phyloP scores from a whole-genome alignment of 352 stramenopile genomes.

The Elongisporangium anandrum region DNA sequence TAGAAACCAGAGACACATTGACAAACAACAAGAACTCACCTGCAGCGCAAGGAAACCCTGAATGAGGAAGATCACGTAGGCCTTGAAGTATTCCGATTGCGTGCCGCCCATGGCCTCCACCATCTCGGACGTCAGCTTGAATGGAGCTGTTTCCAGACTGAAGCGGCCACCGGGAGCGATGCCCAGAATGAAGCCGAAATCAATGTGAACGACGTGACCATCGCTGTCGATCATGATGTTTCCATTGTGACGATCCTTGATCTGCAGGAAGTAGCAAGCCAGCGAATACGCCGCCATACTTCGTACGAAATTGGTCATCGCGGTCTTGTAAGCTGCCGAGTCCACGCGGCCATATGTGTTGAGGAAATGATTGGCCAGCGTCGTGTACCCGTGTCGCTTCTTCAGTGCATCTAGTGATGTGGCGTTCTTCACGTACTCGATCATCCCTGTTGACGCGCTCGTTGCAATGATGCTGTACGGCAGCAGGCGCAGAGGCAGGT shows the following conservation, averaged over 20 bases:
- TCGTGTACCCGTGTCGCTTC: slow-evolving; percentile 81
- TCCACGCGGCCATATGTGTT: slow-evolving; percentile 89
- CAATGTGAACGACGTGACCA: slow-evolving; percentile 98
- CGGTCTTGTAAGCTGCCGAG: slow-evolving; percentile 84
- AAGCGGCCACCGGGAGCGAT: slow-evolving; percentile 94
- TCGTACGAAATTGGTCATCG: slow-evolving; percentile 96
- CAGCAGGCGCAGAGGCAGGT: slow-evolving; percentile 93
- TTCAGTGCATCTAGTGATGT: slow-evolving; percentile 97
- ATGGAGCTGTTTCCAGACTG: slow-evolving; percentile 96
- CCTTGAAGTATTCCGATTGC: slow-evolving; percentile 90
- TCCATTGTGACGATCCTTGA: slow-evolving; percentile 99
- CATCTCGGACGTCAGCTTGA: slow-evolving; percentile 98
- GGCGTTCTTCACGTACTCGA: slow-evolving; percentile 96
- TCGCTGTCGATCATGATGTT: slow-evolving; percentile 99
- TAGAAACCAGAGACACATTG: not conserved
- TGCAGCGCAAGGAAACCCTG: slow-evolving; percentile 96
- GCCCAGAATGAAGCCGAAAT: slow-evolving; percentile 99
- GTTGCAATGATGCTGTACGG: slow-evolving; percentile 97
- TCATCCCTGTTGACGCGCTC: slow-evolving; percentile 92
- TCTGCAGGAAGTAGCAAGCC: slow-evolving; percentile 96
- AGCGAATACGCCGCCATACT: slow-evolving; percentile 98
- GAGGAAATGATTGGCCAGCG: slow-evolving; percentile 89
- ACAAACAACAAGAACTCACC: slow-evolving; percentile 23
- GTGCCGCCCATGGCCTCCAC: slow-evolving; percentile 95
- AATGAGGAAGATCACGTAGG: slow-evolving; percentile 97